Conservation (phyloP, 2,329 filamentous ascomycete species). For the Phoma sp. region DNA sequence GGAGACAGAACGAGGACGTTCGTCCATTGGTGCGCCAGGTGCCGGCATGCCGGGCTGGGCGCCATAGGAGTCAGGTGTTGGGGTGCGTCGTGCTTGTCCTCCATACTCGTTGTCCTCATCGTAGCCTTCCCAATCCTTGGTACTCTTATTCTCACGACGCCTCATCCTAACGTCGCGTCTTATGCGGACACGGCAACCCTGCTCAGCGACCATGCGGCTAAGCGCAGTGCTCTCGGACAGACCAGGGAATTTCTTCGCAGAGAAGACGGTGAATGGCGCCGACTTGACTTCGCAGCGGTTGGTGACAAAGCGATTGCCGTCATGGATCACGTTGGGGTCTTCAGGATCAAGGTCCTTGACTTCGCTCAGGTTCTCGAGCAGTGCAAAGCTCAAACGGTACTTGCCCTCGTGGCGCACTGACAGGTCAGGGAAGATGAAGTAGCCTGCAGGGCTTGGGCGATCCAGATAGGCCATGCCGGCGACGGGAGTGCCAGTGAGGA, state of each 20-base stretch:
- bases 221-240: constrained; percentile 86
- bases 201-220: constrained; percentile 90
- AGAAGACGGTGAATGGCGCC: constrained; percentile 83
- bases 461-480: constrained; percentile 97
- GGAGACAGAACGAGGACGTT: constrained; percentile 65
- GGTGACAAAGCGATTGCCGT: constrained; percentile 66
- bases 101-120: constrained; percentile 59
- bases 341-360: constrained; percentile 74
- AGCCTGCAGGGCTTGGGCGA: constrained; percentile 77
- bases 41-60: constrained; percentile 43
- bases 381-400: constrained; percentile 87
- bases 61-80: constrained; percentile 57
- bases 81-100: constrained; percentile 55
- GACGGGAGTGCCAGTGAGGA: constrained; percentile 91
- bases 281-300: constrained; percentile 93
- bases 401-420: constrained; percentile 94
- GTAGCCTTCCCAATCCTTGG: constrained; percentile 70
- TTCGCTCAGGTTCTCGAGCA: constrained; percentile 94
- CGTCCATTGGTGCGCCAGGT: constrained; percentile 35
- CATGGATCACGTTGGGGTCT: constrained; percentile 51
- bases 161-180: constrained; percentile 92
- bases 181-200: constrained; percentile 95
- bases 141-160: constrained; percentile 74
- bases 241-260: constrained; percentile 98
- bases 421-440: constrained; percentile 97